These are phyloP conservation scores for Calycina herbarum DNA, from an alignment of 2,329 filamentous ascomycete genomes.

Conservation along the genomic window DNA sequence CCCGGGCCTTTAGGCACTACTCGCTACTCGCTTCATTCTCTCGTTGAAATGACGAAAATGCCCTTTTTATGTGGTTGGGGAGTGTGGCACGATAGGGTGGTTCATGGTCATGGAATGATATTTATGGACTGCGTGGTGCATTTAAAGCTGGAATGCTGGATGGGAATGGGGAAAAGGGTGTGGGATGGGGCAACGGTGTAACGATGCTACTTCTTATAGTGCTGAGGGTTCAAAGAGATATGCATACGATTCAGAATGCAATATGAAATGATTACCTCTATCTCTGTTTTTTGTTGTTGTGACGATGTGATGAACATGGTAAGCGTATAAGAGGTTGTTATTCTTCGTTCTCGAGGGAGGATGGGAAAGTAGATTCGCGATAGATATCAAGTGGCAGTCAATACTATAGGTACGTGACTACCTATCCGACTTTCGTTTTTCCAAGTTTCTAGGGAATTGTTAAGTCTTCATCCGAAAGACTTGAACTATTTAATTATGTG, in stretches of 20 bases:
- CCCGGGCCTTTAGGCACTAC: neutral
- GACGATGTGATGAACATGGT: too few species aligned
- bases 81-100: neutral
- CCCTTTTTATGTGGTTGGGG: neutral
- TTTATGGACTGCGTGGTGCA: neutral
- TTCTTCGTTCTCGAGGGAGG: too few species aligned
- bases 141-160: neutral
- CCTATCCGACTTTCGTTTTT: too few species aligned
- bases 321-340: too few species aligned
- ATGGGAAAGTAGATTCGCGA: too few species aligned
- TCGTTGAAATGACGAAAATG: neutral
- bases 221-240: neutral
- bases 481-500: too few species aligned
- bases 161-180: neutral
- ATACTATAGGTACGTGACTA: too few species aligned
- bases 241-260: neutral
- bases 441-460: too few species aligned
- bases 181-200: neutral
- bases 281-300: neutral
- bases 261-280: neutral
- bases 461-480: too few species aligned
- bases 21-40: neutral
- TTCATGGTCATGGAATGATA: neutral
- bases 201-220: neutral
- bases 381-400: too few species aligned